Base-by-base conservation (phyloP, 352 stramenopile species). In the Thraustochytrium striatum region DNA sequence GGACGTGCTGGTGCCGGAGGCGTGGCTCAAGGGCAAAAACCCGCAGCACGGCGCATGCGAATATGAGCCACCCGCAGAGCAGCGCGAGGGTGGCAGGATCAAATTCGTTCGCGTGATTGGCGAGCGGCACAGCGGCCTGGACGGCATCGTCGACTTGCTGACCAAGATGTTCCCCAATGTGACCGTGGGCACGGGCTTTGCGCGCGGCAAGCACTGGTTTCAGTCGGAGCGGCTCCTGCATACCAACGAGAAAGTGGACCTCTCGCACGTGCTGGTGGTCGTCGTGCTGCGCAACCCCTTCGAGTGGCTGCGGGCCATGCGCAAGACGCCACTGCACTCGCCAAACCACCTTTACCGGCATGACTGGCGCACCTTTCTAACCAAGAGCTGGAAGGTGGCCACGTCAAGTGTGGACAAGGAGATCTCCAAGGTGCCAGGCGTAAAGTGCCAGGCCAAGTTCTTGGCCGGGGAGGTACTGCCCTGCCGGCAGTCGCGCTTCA, bases 381-480 rank as follows among this genome's bases (percentile, higher is more conserved):
- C 53, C 5, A 52, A 47, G 5, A 2, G 25, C 7, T 80, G 70
- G 70, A 80, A 57, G 3, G 30, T 28, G 3, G 39, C 53, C 28
- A 69, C 55, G 13, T 80, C 70, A 7, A 75, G 44, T 32, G 57
- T 30, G 32, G 70, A 80, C 28, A 81, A 80, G 70, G 70, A 80
- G 58, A 78, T 80, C 70, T 80, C 70, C 21, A 53, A 7, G 21
- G 43, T 38, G 41, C 32, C 55, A 0, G 70, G 58, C 19, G 70
- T 30, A 28, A 69, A 80, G 35, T 80, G 70, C 36, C 70, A 80
- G 28, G 70, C 55, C 41, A 57, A 73, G n/a, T 80, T 55, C 28
- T 7, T 72, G 11, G 70, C 55, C 28, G 58, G 70, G 7, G 55
- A 80, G 41, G 70, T 80, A 7, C 41, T 52, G 13, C 70, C 70